Evolutionary conservation across 805 yeast species (phyloP).

Genomic region (Clavispora asparagi): DNA sequence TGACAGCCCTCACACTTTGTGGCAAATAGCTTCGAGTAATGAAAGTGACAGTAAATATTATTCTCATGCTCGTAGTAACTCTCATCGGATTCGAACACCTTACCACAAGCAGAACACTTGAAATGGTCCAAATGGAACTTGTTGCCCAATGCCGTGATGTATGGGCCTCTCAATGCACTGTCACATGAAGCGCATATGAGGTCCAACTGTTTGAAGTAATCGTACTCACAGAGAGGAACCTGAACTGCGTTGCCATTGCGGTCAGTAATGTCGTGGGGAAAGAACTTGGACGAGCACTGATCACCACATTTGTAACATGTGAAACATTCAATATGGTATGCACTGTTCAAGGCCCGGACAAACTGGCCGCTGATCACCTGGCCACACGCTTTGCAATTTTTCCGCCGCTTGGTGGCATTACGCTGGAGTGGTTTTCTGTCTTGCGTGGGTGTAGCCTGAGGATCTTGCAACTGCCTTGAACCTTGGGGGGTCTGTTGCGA

Average conservation of each 20-base stretch:
- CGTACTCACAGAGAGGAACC: slow-evolving; percentile 79
- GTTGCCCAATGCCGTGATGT: slow-evolving; percentile 87
- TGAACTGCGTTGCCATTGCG: slow-evolving; percentile 16
- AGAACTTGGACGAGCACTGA: slow-evolving; percentile 81
- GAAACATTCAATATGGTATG: slow-evolving; percentile 86
- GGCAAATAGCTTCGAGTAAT: slow-evolving; percentile 82
- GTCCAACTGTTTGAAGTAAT: slow-evolving; percentile 80
- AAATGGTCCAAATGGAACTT: slow-evolving; percentile 95
- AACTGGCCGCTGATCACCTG: slow-evolving; percentile 55
- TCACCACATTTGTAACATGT: slow-evolving; percentile 78
- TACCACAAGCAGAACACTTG: slow-evolving; percentile 80
- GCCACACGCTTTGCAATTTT: slow-evolving; percentile 34
- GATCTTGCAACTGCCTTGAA: background rate
- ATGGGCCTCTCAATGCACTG: slow-evolving; percentile 82
- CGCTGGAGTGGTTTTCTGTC: background rate
- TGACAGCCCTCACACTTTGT: slow-evolving; percentile 91
- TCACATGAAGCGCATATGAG: slow-evolving; percentile 85
- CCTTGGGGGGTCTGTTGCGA: slow-evolving; percentile 4
- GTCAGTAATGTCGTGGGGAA: slow-evolving; percentile 58
- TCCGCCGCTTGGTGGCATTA: slow-evolving; percentile 15
- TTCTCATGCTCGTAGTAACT: slow-evolving; percentile 86
- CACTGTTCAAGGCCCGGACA: slow-evolving; percentile 75
- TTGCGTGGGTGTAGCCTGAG: background rate
- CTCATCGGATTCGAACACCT: slow-evolving; percentile 84
- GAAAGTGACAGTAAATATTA: slow-evolving; percentile 83